phyloP scores from a whole-genome alignment of 2,329 filamentous ascomycete species.

The Leptodontidium sp. region DNA sequence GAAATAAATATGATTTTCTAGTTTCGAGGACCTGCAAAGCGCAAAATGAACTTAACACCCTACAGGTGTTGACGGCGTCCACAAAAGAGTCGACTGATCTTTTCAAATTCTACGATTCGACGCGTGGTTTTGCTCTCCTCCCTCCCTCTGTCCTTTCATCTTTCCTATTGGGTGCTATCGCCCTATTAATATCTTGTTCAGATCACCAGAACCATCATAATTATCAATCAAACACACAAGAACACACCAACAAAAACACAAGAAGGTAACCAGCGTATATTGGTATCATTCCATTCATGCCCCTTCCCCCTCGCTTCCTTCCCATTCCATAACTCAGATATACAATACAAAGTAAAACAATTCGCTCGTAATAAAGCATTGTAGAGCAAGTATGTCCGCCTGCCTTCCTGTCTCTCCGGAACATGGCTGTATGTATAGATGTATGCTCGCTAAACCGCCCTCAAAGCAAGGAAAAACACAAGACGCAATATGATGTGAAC shows the following conservation, averaged over 20 bases:
- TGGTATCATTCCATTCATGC: constrained; percentile 1
- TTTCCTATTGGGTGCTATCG: too few species aligned
- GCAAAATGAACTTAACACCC: too few species aligned
- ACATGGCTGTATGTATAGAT: neutral
- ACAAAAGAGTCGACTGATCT: too few species aligned
- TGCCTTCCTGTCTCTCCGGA: neutral
- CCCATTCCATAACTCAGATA: neutral
- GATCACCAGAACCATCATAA: neutral
- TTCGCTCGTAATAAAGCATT: neutral
- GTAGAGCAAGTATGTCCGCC: neutral
- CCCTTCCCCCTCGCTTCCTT: neutral
- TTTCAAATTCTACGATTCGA: too few species aligned
- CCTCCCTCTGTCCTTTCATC: too few species aligned
- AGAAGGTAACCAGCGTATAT: neutral
- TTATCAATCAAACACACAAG: neutral
- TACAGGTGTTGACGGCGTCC: too few species aligned
- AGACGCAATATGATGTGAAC: neutral
- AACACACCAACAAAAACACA: neutral
- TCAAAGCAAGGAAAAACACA: neutral
- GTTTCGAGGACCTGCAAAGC: too few species aligned
- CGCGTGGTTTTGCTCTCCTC: too few species aligned
- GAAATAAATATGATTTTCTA: too few species aligned
- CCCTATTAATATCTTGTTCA: too few species aligned
- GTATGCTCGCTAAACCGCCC: constrained; percentile 14
- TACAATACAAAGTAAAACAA: neutral